Conservation (phyloP, 306 rosid species). For the Casuarina equisetifolia region DNA sequence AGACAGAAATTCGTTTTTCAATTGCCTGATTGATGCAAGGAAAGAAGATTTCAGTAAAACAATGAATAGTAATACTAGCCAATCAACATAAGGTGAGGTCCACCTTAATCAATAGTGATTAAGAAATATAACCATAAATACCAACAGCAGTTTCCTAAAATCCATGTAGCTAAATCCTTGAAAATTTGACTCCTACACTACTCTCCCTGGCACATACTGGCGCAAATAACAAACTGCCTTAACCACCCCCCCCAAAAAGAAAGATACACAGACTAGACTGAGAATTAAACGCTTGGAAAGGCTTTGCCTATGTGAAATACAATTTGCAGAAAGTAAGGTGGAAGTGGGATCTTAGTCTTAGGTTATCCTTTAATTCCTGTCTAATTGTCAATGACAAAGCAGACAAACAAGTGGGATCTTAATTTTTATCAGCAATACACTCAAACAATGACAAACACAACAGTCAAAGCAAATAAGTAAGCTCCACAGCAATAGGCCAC, state of each 20-base stretch:
- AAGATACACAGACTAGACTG: background rate
- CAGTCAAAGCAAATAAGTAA: background rate
- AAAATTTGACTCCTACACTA: background rate
- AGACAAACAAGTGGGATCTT: background rate
- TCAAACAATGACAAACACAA: background rate
- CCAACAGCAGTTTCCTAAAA: background rate
- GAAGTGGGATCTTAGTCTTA: background rate
- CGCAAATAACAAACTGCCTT: background rate
- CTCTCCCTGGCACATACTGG: background rate
- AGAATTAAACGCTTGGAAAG: background rate
- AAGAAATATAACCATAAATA: background rate
- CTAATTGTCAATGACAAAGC: background rate
- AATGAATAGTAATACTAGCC: conserved; percentile 3
- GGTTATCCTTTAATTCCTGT: background rate
- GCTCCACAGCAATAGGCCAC: conserved; percentile 4
- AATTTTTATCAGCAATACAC: background rate
- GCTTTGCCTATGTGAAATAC: background rate
- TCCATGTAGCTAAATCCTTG: background rate
- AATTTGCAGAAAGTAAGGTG: background rate
- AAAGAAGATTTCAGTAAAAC: conserved; percentile 30
- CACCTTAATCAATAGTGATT: background rate
- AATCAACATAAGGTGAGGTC: background rate
- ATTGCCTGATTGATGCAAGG: conserved; percentile 67
- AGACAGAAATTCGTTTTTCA: conserved; percentile 91
- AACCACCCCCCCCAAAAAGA: background rate